Percentiles rank a stretch among this genome's conserved stretches.
phyloP scores from a whole-genome alignment of 805 yeast genomes.

The Yamadazyma nakazawae region DNA sequence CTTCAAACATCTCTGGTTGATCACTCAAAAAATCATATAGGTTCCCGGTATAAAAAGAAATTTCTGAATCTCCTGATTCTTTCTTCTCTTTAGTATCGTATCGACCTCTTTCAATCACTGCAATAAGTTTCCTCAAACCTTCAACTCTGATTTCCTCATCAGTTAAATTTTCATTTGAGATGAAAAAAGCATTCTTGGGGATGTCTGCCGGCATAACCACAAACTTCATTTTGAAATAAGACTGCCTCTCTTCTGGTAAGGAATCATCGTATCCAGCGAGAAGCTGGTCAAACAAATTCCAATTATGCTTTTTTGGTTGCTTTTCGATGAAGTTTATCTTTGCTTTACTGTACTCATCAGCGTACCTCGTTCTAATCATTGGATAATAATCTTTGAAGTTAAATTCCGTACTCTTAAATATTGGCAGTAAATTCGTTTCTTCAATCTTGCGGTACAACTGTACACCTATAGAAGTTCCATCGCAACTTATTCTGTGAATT shows the following conservation, averaged over 20 bases:
- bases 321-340: slow-evolving; percentile 53
- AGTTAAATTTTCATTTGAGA: slow-evolving; percentile 57
- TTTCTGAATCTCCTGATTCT: slow-evolving; percentile 62
- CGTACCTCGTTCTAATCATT: slow-evolving; percentile 74
- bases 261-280: slow-evolving; percentile 89
- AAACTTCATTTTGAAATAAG: slow-evolving; percentile 69
- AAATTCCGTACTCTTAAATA: slow-evolving; percentile 10
- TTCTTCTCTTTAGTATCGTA: slow-evolving; percentile 29
- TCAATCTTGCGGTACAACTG: slow-evolving; percentile 53
- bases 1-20: slow-evolving; percentile 42
- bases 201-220: slow-evolving; percentile 80
- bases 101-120: slow-evolving; percentile 57
- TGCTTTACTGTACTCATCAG: slow-evolving; percentile 58
- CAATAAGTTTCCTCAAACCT: slow-evolving; percentile 71
- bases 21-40: slow-evolving; percentile 59
- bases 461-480: slow-evolving; percentile 71
- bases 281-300: slow-evolving; percentile 90
- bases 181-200: slow-evolving; percentile 51
- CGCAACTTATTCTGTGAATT: slow-evolving; percentile 79
- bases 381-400: slow-evolving; percentile 22
- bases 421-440: slow-evolving; percentile 5
- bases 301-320: slow-evolving; percentile 59
- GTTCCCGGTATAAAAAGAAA: slow-evolving; percentile 84
- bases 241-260: slow-evolving; percentile 50
- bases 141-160: slow-evolving; percentile 92